These are phyloP conservation scores for Cymbopogon flexuosus DNA, from an alignment of 202 grass and related monocot genomes.

Conservation along the genomic window DNA sequence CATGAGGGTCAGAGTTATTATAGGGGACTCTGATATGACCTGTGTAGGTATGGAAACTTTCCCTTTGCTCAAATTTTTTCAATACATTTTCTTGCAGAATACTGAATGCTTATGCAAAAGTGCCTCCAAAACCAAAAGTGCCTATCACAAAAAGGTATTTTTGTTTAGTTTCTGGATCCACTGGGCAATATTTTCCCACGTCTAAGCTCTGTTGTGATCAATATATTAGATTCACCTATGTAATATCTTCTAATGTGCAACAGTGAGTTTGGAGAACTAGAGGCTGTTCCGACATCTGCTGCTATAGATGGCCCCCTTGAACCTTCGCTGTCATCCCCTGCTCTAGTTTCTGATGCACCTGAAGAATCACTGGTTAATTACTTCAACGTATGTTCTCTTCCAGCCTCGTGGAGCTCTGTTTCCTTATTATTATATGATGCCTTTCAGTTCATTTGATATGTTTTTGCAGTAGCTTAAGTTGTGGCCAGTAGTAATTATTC, in stretches of 20 bases:
- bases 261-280: conserved; percentile 87
- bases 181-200: no score
- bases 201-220: background rate
- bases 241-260: background rate
- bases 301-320: conserved; percentile 70
- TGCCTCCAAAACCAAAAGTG: conserved; percentile 76
- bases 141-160: conserved; percentile 70
- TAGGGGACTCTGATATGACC: background rate
- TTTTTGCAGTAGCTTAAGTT: background rate
- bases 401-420: conserved; percentile 2
- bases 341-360: conserved; percentile 44
- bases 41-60: background rate
- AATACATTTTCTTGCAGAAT: conserved; percentile 54
- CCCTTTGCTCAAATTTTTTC: conserved; percentile 1
- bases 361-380: conserved; percentile 59
- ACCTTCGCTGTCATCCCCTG: conserved; percentile 32
- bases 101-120: conserved; percentile 86
- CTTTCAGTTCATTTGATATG: background rate
- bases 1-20: background rate
- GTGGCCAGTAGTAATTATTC: background rate
- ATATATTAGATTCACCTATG: background rate
- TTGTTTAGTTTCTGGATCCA: no score
- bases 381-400: conserved; percentile 49
- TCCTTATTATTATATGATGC: background rate
- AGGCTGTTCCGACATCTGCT: conserved; percentile 70